A percentile compares a stretch with the other conserved stretches of the same genome.
Evolutionary conservation across 805 yeast genomes (phyloP).

Genomic region (Ogataea zsoltii): DNA sequence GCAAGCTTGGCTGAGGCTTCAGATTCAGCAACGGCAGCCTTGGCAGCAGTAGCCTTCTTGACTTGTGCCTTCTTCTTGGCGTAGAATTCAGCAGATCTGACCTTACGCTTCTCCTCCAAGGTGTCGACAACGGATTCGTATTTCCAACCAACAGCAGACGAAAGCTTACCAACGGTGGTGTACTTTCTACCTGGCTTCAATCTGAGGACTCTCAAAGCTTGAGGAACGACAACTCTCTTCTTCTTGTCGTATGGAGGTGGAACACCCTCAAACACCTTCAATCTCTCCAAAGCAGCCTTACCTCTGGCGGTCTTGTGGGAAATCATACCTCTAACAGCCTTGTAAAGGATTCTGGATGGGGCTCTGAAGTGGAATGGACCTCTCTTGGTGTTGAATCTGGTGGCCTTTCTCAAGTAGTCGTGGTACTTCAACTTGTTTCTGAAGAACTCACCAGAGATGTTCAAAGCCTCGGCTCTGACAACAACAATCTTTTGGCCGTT

Average conservation of each 20-base stretch:
- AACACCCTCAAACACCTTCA: slow-evolving; percentile 99
- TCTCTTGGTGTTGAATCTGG: slow-evolving; percentile 97
- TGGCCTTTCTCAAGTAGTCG: slow-evolving; percentile 99
- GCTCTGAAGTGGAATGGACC: slow-evolving; percentile 99
- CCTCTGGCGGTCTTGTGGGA: slow-evolving; percentile 99
- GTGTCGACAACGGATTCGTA: slow-evolving; percentile 97
- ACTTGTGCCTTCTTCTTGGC: slow-evolving; percentile 96
- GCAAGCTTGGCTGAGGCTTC: slow-evolving; percentile 93
- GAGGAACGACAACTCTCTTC: slow-evolving; percentile 99
- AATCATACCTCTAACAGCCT: slow-evolving; percentile 99
- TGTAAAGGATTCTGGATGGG: slow-evolving; percentile 99
- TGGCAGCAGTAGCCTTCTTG: slow-evolving; percentile 88
- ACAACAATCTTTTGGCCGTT: slow-evolving; percentile 97
- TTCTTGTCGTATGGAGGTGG: slow-evolving; percentile 99
- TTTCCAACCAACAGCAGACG: slow-evolving; percentile 98
- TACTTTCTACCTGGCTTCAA: slow-evolving; percentile 99
- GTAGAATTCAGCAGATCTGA: slow-evolving; percentile 98
- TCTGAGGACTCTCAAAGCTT: slow-evolving; percentile 98
- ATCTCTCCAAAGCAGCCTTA: slow-evolving; percentile 98
- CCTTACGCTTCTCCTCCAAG: slow-evolving; percentile 99
- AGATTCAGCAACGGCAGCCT: slow-evolving; percentile 83
- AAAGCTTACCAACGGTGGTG: slow-evolving; percentile 97
- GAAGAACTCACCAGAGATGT: slow-evolving; percentile 99
- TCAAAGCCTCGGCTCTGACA: slow-evolving; percentile 96
- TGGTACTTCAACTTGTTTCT: slow-evolving; percentile 99